Base-by-base conservation (phyloP, 805 yeast genomes). In the Blastobotrys peoriensis region DNA sequence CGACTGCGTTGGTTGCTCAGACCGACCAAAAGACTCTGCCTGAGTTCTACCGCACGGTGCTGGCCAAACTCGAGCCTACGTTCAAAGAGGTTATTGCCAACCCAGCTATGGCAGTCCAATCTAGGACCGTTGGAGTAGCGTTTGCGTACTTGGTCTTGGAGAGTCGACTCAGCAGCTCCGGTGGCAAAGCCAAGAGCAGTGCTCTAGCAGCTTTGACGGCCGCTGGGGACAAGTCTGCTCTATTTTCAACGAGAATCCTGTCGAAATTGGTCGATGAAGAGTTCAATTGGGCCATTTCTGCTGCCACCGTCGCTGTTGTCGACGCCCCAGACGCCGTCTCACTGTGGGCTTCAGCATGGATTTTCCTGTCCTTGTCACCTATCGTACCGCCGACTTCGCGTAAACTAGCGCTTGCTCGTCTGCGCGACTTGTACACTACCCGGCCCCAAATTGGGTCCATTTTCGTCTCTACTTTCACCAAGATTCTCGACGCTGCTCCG, bases 61-160 rank as follows among this genome's bases (percentile, higher is more conserved):
- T 57, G 4, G 63, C 70, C 15, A 46, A 57, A 1, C 51, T 67
- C 33, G 38, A 51, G 1, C 37, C 53, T 3, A 59, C 73, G 0
- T 60, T 72, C 16, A 63, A 65, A 1, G 83, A 76, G 35, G 71
- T 78, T 36, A 58, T 66, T 33, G 54, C 66, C 13, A 66, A 79
- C 28, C 86, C 88, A 17, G 63, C 75, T 33, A 71, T 79, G 15
- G 67, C 78, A 21, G 67, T 76, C 10, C 63, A 77, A 36, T 73
- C 69, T 59, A 73, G 76, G 59, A 65, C 75, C 9, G 70, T 81
- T 22, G 61, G 71, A 3, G 71, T 74, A 44, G 78, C 80, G 3
- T 78, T 75, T 56, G 79, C 80, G 1, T 61, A 72, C 3, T 53
- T 44, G 6, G 69, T 47, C 45, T 53, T 44, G 25, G 39, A 23